These are phyloP conservation scores for Carex pumila DNA, from an alignment of 176 grass and related monocot genomes.

Conservation along the genomic window DNA sequence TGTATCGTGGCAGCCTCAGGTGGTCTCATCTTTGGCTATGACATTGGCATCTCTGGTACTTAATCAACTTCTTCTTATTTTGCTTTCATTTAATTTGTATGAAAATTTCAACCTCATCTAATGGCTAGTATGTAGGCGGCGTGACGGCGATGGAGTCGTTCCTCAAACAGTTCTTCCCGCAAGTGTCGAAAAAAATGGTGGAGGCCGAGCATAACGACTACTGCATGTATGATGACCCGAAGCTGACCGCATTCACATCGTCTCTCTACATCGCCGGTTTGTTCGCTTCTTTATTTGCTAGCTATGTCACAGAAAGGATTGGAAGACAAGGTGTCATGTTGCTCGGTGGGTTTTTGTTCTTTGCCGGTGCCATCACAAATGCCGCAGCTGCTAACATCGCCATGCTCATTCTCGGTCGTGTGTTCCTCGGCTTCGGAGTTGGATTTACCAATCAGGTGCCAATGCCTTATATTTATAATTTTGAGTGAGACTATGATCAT, in stretches of 20 bases:
- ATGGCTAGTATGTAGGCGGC: conserved; percentile 22
- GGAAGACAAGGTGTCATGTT: conserved; percentile 58
- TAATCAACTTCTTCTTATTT: background rate
- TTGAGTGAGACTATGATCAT: no score
- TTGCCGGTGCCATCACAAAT: conserved; percentile 51
- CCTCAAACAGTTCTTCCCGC: conserved; percentile 60
- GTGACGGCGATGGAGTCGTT: conserved; percentile 77
- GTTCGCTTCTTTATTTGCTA: conserved; percentile 46
- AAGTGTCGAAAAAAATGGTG: conserved; percentile 50
- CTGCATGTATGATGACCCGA: conserved; percentile 68
- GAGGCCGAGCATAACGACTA: conserved; percentile 45
- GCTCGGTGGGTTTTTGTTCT: conserved; percentile 61
- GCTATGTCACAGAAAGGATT: conserved; percentile 45
- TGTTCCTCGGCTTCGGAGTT: conserved; percentile 79
- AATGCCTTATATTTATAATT: background rate
- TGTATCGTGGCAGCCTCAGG: conserved; percentile 93
- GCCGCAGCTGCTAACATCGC: conserved; percentile 52
- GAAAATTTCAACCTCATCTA: background rate
- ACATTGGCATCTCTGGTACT: conserved; percentile 94
- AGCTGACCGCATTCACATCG: conserved; percentile 72
- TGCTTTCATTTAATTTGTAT: background rate
- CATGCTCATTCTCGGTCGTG: conserved; percentile 78
- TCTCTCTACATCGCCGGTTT: conserved; percentile 74
- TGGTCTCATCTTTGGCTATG: conserved; percentile 95
- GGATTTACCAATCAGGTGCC: conserved; percentile 87